Evolutionary conservation across 176 grass and related monocot species (phyloP).

Genomic region (Carex littledalei): DNA sequence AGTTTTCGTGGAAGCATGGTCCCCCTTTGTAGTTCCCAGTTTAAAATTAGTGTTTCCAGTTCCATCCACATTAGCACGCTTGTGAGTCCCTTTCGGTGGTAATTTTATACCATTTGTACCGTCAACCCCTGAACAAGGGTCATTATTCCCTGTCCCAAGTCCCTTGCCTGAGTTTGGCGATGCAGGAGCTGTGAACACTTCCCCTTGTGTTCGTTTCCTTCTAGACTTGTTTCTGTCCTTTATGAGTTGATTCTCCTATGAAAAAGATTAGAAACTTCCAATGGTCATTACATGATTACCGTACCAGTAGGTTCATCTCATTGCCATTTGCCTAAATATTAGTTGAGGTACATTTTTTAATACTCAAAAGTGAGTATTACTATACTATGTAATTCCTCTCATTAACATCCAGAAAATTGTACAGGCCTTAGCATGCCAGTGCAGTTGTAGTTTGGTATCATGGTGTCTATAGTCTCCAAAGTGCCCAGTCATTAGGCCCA

Average conservation of each 20-base stretch:
- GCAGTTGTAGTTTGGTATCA: background rate
- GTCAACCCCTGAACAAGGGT: constrained; percentile 45
- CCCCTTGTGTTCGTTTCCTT: constrained; percentile 64
- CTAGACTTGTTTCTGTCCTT: constrained; percentile 93
- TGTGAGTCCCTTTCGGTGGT: constrained; percentile 37
- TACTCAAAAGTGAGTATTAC: background rate
- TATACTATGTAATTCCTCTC: background rate
- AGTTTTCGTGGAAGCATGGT: constrained; percentile 60
- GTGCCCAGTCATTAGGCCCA: background rate
- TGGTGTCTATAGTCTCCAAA: background rate
- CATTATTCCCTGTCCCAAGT: constrained; percentile 36
- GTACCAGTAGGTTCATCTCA: background rate
- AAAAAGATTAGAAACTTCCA: background rate
- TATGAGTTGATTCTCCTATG: constrained; percentile 80
- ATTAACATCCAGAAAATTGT: background rate
- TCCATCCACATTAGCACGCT: constrained; percentile 52
- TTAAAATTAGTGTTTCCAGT: constrained; percentile 46
- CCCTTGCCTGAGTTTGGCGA: constrained; percentile 41
- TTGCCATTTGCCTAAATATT: background rate
- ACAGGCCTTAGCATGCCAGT: background rate
- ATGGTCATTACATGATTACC: background rate
- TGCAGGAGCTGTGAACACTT: constrained; percentile 52
- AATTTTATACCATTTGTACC: constrained; percentile 50
- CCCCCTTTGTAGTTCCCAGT: constrained; percentile 46
- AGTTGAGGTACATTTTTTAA: background rate